Conservation (phyloP, 1,139 yeast genomes). For the Scheffersomyces stambukii region DNA sequence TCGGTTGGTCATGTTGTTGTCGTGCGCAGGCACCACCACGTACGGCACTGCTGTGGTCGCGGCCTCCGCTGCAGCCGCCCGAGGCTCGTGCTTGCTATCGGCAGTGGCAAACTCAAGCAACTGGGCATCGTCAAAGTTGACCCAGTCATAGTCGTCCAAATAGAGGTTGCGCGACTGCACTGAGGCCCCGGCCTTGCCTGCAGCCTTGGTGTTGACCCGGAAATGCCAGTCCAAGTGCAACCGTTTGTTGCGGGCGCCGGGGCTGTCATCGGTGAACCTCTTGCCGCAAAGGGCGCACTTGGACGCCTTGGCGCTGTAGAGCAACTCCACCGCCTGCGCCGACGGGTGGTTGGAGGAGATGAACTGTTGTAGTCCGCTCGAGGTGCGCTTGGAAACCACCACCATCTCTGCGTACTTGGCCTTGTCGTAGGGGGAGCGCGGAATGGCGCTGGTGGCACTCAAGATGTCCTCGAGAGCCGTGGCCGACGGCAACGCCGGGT, state of each 20-base stretch:
- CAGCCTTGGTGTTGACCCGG: conserved; percentile 77
- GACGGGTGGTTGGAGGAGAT: conserved; percentile 31
- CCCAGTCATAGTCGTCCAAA: conserved; percentile 71
- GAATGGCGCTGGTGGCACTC: conserved; percentile 16
- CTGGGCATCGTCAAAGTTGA: conserved; percentile 61
- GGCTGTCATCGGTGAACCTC: conserved; percentile 62
- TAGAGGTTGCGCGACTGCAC: conserved; percentile 84
- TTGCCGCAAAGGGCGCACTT: conserved; percentile 92
- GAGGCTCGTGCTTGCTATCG: conserved; percentile 6
- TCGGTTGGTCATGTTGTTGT: conserved; percentile 60
- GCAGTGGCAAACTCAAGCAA: conserved; percentile 35
- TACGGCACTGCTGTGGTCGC: conserved; percentile 26
- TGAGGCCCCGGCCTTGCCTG: conserved; percentile 25
- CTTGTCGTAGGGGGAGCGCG: conserved; percentile 30
- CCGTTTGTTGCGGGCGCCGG: conserved; percentile 52
- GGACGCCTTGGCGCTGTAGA: conserved; percentile 63
- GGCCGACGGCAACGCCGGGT: conserved; percentile 18
- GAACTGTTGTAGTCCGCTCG: conserved; percentile 31
- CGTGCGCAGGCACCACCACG: conserved; percentile 70
- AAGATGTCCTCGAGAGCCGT: conserved; percentile 34
- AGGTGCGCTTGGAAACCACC: conserved; percentile 19
- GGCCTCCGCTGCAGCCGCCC: conserved; percentile 8
- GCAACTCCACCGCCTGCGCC: conserved; percentile 24
- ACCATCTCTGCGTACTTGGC: conserved; percentile 25
- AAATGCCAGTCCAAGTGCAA: conserved; percentile 94